Conservation (phyloP, 2,329 filamentous ascomycete genomes). For the Chalara sp. region DNA sequence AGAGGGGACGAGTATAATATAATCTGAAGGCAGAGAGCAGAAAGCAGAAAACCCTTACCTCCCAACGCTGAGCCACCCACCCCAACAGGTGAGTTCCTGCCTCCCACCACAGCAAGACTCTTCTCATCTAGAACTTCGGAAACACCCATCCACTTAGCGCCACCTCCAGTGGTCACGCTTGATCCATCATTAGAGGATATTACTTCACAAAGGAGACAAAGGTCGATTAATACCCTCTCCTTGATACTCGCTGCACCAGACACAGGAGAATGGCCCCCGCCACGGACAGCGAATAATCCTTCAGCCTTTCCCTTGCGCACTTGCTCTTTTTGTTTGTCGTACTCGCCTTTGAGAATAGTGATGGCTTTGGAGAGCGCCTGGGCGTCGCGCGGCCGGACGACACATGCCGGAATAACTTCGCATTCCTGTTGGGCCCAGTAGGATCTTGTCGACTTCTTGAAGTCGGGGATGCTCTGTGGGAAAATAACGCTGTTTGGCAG, state of each 20-base stretch:
- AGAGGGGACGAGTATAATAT: too few relatives aligned
- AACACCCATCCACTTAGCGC: constrained; percentile 31
- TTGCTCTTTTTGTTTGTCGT: neutral
- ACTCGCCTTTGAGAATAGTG: constrained; percentile 3
- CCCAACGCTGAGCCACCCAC: constrained; percentile 2
- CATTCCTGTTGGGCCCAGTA: constrained; percentile 9
- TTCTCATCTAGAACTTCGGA: constrained; percentile 27
- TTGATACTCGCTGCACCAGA: neutral
- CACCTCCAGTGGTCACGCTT: constrained; percentile 27
- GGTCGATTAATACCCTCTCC: constrained; percentile 39
- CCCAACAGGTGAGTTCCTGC: constrained; percentile 20
- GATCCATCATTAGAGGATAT: constrained; percentile 21
- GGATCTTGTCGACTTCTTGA: neutral
- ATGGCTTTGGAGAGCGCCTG: constrained; percentile 4
- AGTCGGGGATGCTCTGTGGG: neutral
- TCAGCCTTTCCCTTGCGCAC: neutral
- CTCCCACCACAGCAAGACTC: constrained; percentile 29
- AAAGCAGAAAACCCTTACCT: too few relatives aligned
- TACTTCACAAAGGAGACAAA: constrained; percentile 23
- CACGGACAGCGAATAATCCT: constrained; percentile 2
- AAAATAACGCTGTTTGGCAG: neutral
- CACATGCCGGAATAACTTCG: constrained; percentile 4
- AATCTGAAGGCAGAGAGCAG: too few relatives aligned
- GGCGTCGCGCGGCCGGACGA: constrained; percentile 5
- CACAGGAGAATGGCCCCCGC: constrained; percentile 1